Evolutionary conservation across 805 yeast genomes (phyloP).

Genomic region (Teunomyces tritomae): DNA sequence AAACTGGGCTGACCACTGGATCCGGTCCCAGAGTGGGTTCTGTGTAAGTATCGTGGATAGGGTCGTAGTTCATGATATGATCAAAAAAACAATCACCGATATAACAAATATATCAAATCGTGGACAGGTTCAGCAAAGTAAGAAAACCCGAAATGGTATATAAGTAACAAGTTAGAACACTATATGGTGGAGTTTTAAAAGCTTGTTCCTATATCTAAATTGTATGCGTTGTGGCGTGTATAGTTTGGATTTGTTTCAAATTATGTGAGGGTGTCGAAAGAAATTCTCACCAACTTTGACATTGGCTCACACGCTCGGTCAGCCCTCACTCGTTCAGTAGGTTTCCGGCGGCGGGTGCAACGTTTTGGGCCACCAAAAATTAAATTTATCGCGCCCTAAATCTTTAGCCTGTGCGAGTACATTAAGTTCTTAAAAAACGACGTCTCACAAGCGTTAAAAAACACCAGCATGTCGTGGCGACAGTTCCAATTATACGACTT

Average conservation of each 20-base stretch:
- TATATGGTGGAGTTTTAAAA: too few species aligned
- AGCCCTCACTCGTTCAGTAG: background rate
- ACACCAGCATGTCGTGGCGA: slow-evolving; percentile 48
- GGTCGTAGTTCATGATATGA: slow-evolving; percentile 39
- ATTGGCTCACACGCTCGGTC: background rate
- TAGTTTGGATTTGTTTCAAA: background rate
- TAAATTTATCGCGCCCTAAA: background rate
- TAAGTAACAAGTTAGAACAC: too few species aligned
- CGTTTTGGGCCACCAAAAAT: background rate
- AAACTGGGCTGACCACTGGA: background rate
- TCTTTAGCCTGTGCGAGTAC: too few species aligned
- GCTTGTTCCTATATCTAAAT: background rate
- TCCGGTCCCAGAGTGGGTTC: background rate
- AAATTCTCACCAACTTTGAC: slow-evolving; percentile 1
- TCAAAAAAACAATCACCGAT: background rate
- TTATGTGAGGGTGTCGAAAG: background rate
- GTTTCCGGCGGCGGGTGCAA: background rate
- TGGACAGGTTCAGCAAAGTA: background rate
- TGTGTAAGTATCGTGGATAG: slow-evolving; percentile 37
- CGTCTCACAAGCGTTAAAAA: background rate
- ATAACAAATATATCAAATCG: background rate
- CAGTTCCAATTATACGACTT: slow-evolving; percentile 86
- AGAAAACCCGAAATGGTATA: too few species aligned
- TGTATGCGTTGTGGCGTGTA: background rate
- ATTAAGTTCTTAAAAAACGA: too few species aligned